Conservation (phyloP, 139 green algal species). For the Penium margaritaceum region DNA sequence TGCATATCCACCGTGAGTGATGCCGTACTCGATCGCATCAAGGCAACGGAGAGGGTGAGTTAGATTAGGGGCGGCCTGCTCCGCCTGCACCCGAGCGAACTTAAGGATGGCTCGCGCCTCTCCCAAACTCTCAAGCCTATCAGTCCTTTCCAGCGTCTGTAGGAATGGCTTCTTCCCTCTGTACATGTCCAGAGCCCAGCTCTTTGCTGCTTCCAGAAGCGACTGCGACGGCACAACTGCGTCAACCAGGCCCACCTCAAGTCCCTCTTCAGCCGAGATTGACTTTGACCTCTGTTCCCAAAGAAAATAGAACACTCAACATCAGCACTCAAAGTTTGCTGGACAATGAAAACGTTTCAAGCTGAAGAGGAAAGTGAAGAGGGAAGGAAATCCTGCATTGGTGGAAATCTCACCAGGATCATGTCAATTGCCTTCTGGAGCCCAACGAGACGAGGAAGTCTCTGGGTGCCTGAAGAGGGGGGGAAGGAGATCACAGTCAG, state of each 20-base stretch:
- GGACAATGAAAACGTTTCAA: not conserved
- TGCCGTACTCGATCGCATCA: constrained; percentile 74
- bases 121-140: constrained; percentile 67
- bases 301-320: not conserved
- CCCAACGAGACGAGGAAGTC: constrained; percentile 87
- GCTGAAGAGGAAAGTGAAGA: not conserved
- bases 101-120: constrained; percentile 73
- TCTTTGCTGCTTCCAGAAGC: constrained; percentile 58
- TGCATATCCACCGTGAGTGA: constrained; percentile 67
- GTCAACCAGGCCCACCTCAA: constrained; percentile 83
- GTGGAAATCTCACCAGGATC: constrained; percentile 83
- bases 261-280: constrained; percentile 53
- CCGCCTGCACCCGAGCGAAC: constrained; percentile 61
- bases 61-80: constrained; percentile 53
- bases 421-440: constrained; percentile 82
- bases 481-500: too few relatives aligned
- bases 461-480: constrained; percentile 71
- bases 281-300: constrained; percentile 58
- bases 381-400: too few relatives aligned
- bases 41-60: constrained; percentile 85
- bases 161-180: constrained; percentile 49
- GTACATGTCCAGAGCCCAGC: constrained; percentile 77
- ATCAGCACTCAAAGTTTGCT: too few relatives aligned
- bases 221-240: constrained; percentile 58
- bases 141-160: constrained; percentile 50